phyloP scores from a whole-genome alignment of 1,284 basidiomycete genomes.

The Irpex sp. region DNA sequence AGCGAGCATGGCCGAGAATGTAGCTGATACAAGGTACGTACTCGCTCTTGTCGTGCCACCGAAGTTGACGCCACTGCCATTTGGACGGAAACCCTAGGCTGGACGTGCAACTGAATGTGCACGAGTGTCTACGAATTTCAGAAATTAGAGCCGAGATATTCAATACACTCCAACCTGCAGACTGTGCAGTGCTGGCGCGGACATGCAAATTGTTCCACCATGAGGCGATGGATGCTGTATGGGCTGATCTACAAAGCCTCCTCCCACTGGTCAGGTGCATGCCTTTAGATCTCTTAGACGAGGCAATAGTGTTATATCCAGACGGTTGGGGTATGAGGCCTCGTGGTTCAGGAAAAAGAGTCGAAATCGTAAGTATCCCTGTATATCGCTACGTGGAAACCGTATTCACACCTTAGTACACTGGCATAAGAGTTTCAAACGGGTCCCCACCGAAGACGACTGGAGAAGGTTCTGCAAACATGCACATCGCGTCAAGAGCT shows the following conservation, averaged over 20 bases:
- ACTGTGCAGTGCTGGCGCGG: no score
- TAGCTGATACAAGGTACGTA: no score
- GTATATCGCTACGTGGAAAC: neutral
- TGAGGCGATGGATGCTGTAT: neutral
- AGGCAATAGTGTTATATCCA: neutral
- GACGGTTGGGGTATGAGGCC: neutral
- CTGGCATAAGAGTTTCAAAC: neutral
- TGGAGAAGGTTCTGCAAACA: neutral
- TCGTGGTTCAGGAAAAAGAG: neutral
- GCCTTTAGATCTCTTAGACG: neutral
- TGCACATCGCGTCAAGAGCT: neutral
- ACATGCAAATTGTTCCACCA: no score
- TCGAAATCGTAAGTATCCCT: neutral
- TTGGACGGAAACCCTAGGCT: no score
- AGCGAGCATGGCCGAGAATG: no score
- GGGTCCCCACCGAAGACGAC: neutral
- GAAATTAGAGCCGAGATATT: no score
- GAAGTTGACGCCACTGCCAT: no score
- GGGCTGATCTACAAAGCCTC: neutral
- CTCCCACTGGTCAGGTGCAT: neutral
- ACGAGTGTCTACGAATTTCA: no score
- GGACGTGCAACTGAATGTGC: no score
- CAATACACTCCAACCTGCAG: no score
- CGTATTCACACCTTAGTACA: neutral
- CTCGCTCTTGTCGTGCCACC: no score